Evolutionary conservation across 192 early-diverging fungal genomes (phyloP).

Genomic region (Dissophora globulifera): DNA sequence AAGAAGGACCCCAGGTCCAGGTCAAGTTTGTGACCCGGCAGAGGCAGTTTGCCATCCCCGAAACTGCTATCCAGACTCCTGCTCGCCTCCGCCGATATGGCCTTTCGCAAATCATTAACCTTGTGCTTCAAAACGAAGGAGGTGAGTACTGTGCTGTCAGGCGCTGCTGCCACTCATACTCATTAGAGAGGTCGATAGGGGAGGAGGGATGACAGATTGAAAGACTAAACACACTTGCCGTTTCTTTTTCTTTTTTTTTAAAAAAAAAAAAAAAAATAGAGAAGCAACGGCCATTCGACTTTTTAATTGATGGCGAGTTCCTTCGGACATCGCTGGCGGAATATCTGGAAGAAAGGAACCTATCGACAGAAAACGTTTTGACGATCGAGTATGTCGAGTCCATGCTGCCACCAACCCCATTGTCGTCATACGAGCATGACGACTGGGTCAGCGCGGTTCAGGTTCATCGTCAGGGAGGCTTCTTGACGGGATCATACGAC

Average conservation of each 20-base stretch:
- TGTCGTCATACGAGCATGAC: conserved; percentile 87
- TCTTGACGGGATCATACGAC: conserved; percentile 89
- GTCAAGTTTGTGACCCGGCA: conserved; percentile 87
- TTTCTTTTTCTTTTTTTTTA: too few relatives aligned
- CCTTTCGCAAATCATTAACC: conserved; percentile 95
- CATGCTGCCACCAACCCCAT: conserved; percentile 83
- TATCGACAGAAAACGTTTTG: conserved; percentile 87
- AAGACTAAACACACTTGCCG: too few relatives aligned
- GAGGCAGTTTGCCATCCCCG: conserved; percentile 77
- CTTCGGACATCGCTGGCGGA: conserved; percentile 78
- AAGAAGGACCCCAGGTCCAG: conserved; percentile 74
- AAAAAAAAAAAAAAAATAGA: too few relatives aligned
- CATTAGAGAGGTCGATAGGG: too few relatives aligned
- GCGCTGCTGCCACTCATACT: too few relatives aligned
- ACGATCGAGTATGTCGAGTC: conserved; percentile 94
- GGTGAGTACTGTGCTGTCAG: too few relatives aligned
- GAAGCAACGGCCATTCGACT: conserved; percentile 88
- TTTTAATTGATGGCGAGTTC: conserved; percentile 93
- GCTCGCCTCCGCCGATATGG: conserved; percentile 86
- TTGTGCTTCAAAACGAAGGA: conserved; percentile 71
- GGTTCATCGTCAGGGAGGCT: conserved; percentile 54
- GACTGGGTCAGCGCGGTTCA: conserved; percentile 94
- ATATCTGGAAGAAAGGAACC: conserved; percentile 73
- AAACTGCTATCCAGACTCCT: conserved; percentile 89
- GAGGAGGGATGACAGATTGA: too few relatives aligned